Conservation (phyloP, 2,329 filamentous ascomycete species). For the Alternaria novae-zelandiae region DNA sequence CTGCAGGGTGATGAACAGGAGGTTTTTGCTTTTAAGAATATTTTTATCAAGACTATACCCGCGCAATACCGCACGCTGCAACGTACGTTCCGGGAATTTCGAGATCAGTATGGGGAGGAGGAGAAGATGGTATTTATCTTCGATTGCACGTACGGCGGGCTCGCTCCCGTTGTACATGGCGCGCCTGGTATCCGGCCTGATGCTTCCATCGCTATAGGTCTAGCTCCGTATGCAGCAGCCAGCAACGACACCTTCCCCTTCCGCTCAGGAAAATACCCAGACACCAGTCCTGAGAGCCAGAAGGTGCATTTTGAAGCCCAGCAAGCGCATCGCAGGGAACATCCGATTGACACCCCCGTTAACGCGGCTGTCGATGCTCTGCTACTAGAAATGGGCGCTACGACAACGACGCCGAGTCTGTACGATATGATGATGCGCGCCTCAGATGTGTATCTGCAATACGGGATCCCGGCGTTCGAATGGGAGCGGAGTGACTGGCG, state of each 20-base stretch:
- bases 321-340: not conserved
- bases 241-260: conserved; percentile 23
- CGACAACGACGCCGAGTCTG: conserved; percentile 1
- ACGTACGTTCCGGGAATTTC: conserved; percentile 34
- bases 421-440: conserved; percentile 27
- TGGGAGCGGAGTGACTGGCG: conserved; percentile 47
- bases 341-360: conserved; percentile 16
- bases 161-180: conserved; percentile 34
- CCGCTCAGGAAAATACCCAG: conserved; percentile 13
- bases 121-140: conserved; percentile 53
- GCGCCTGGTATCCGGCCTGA: conserved; percentile 46
- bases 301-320: conserved; percentile 12
- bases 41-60: conserved; percentile 47
- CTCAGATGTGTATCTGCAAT: conserved; percentile 39
- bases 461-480: conserved; percentile 45
- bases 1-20: conserved; percentile 34
- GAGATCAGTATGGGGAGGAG: conserved; percentile 35
- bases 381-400: conserved; percentile 11
- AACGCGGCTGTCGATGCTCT: conserved; percentile 17
- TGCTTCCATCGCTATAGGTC: conserved; percentile 52
- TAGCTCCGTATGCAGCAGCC: conserved; percentile 20
- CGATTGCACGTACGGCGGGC: conserved; percentile 51
- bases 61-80: conserved; percentile 43
- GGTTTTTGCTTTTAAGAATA: conserved; percentile 42
- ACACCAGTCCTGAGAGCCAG: conserved; percentile 10